Evolutionary conservation across 2,329 filamentous ascomycete genomes (phyloP).

Genomic region (Rhynchosporium agropyri): DNA sequence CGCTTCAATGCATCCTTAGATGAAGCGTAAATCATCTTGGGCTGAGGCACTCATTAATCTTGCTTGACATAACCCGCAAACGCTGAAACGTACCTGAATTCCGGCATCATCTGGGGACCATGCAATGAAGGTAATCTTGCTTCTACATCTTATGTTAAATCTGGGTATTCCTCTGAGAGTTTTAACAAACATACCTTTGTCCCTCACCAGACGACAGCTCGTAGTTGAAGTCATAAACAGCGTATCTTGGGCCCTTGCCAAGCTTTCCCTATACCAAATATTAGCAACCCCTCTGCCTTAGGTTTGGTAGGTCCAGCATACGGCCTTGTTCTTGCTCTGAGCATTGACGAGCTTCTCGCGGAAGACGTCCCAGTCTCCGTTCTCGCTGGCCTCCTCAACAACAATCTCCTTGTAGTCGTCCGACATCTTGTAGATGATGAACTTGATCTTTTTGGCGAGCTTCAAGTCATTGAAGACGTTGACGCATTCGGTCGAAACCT

Average conservation of each 20-base stretch:
- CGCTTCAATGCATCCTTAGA: constrained; percentile 87
- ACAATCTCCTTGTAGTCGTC: constrained; percentile 83
- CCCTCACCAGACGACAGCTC: constrained; percentile 72
- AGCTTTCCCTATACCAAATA: constrained; percentile 52
- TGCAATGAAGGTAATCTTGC: constrained; percentile 78
- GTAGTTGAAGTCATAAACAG: constrained; percentile 85
- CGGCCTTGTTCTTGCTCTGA: constrained; percentile 71
- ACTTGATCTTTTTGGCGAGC: constrained; percentile 80
- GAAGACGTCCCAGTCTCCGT: constrained; percentile 72
- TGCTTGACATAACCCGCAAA: background rate
- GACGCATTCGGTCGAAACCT: constrained; percentile 72
- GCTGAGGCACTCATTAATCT: constrained; percentile 50
- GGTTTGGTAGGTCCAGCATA: constrained; percentile 44
- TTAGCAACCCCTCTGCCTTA: constrained; percentile 10
- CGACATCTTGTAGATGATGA: constrained; percentile 85
- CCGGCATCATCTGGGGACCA: constrained; percentile 82
- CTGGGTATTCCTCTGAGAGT: background rate
- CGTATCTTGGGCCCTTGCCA: constrained; percentile 76
- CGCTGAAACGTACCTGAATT: constrained; percentile 63
- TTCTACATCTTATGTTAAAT: constrained; percentile 49
- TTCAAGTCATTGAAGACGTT: constrained; percentile 77
- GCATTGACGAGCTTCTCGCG: constrained; percentile 75
- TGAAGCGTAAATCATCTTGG: constrained; percentile 89
- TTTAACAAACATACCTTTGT: constrained; percentile 55
- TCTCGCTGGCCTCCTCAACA: constrained; percentile 71